These are phyloP conservation scores for Athelia sp. DNA, from an alignment of 1,284 basidiomycete species.

Conservation along the genomic window DNA sequence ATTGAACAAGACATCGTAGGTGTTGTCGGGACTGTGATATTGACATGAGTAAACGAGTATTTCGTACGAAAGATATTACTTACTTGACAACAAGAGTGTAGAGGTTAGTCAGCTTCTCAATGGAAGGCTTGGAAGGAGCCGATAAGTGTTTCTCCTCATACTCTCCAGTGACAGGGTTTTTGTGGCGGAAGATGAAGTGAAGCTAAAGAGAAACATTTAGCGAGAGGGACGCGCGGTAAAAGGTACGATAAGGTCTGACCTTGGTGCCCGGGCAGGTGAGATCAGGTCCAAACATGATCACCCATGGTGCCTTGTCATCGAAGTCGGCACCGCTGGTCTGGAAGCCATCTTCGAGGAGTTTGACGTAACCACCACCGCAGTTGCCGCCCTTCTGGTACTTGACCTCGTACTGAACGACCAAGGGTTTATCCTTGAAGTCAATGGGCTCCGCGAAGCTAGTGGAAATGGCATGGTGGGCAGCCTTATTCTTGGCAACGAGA, in stretches of 20 bases:
- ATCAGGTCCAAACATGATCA: conserved; percentile 93
- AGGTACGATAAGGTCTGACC: conserved; percentile 34
- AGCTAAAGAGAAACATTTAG: conserved; percentile 41
- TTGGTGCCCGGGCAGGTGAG: conserved; percentile 84
- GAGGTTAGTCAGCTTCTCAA: conserved; percentile 86
- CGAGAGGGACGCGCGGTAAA: conserved; percentile 4
- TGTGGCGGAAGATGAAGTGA: conserved; percentile 98
- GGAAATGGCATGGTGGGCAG: conserved; percentile 96
- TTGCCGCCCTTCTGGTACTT: conserved; percentile 99
- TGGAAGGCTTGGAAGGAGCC: conserved; percentile 76
- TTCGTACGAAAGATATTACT: conserved; percentile 22
- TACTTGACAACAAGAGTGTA: conserved; percentile 92
- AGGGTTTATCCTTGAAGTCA: conserved; percentile 82
- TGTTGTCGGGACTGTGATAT: conserved; percentile 79
- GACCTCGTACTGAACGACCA: conserved; percentile 98
- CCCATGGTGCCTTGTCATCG: conserved; percentile 97
- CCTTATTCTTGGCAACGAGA: conserved; percentile 90
- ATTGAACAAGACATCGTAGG: conserved; percentile 92
- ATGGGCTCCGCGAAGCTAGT: conserved; percentile 80
- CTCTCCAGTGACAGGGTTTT: conserved; percentile 87
- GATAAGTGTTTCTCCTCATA: conserved; percentile 97
- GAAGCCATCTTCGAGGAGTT: conserved; percentile 92
- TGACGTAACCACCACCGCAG: conserved; percentile 99
- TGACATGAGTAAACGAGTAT: conserved; percentile 2
- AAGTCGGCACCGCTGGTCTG: conserved; percentile 91